A percentile compares a stretch with the other conserved stretches of the same genome.
Conservation (phyloP, 2,329 filamentous ascomycete species). For the Sarocladium kiliense region DNA sequence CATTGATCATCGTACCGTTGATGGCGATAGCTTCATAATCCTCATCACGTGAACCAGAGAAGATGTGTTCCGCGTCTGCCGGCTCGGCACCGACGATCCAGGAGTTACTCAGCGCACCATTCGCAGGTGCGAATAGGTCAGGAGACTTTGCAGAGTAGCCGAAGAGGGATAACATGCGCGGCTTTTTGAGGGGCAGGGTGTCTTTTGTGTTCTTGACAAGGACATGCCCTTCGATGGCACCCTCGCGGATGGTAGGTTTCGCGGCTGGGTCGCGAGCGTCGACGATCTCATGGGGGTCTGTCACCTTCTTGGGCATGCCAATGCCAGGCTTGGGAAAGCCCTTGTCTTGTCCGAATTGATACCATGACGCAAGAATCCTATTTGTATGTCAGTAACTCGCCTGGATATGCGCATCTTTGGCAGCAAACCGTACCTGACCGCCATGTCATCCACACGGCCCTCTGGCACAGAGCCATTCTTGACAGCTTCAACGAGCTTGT, state of each 20-base stretch:
- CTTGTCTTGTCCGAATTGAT: slow-evolving; percentile 41
- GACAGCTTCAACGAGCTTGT: slow-evolving; percentile 40
- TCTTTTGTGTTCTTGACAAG: slow-evolving; percentile 56
- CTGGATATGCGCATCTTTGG: background rate
- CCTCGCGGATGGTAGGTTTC: slow-evolving; percentile 37
- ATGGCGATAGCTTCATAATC: slow-evolving; percentile 37
- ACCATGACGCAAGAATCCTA: slow-evolving; percentile 52
- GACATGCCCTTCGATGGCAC: slow-evolving; percentile 58
- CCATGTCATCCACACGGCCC: slow-evolving; percentile 40
- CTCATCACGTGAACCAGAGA: slow-evolving; percentile 11
- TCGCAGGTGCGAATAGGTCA: slow-evolving; percentile 34
- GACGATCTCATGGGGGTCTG: slow-evolving; percentile 44
- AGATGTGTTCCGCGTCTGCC: slow-evolving; percentile 26
- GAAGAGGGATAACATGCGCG: slow-evolving; percentile 51
- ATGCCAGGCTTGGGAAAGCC: slow-evolving; percentile 45
- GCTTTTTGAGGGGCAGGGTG: slow-evolving; percentile 47
- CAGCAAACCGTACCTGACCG: slow-evolving; percentile 11
- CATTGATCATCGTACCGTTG: slow-evolving; percentile 28
- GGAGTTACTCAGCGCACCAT: slow-evolving; percentile 26
- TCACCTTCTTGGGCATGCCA: slow-evolving; percentile 46
- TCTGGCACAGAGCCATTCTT: slow-evolving; percentile 39
- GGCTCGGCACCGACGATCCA: slow-evolving; percentile 50
- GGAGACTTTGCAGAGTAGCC: slow-evolving; percentile 53
- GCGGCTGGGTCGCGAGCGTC: slow-evolving; percentile 47
- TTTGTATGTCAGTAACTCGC: slow-evolving; percentile 18